Base-by-base conservation (phyloP, 495 filamentous ascomycete genomes). In the Hypomontagnella monticulosa region DNA sequence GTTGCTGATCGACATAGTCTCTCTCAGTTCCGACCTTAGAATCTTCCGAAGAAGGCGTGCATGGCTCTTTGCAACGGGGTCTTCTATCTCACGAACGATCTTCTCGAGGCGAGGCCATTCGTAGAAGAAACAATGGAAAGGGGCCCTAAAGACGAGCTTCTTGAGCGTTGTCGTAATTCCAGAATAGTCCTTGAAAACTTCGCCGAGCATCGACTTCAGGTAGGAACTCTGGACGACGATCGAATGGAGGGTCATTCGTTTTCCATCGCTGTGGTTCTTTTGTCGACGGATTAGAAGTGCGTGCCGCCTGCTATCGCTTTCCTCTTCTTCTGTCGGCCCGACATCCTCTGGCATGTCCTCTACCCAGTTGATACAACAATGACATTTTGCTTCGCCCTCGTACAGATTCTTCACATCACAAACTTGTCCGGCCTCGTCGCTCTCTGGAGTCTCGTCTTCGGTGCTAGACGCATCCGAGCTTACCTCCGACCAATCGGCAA, bases 51-150 rank as follows among this genome's bases (percentile, higher is more conserved):
- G 75, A 0, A 91, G 71, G 18, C 81, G 76, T n/a, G 85, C 77
- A 71, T 91, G 87, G 40, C 78, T 73, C 61, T 82, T 84, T 1
- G 81, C 81, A 30, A 76, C 75, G 7, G 72, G 63, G 30, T 87
- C 84, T 9, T 76, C 55, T 44, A 84, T 81, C 5, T 81, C 75
- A 7, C 82, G 69, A 19, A 71, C 63, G 37, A 83, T 74, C 38
- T 82, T 55, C 34, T 66, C 81, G 41, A 92, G 79, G 32, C 81
- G 75, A 3, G 78, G 67, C 89, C 89, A 92, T 18, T 88, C 81
- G 73, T 91, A 85, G 36, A 91, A 83, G 36, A 91, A 84, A 0
- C 85, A 84, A 70, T 84, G 73, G 71, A 91, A 91, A 0, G 85
- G 85, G 0, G 78, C 78, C 14, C 72, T 72, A 67, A 91, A 89